Evolutionary conservation across 2,329 filamentous ascomycete species (phyloP).

Genomic region (Ophidiomyces ophidiicola): DNA sequence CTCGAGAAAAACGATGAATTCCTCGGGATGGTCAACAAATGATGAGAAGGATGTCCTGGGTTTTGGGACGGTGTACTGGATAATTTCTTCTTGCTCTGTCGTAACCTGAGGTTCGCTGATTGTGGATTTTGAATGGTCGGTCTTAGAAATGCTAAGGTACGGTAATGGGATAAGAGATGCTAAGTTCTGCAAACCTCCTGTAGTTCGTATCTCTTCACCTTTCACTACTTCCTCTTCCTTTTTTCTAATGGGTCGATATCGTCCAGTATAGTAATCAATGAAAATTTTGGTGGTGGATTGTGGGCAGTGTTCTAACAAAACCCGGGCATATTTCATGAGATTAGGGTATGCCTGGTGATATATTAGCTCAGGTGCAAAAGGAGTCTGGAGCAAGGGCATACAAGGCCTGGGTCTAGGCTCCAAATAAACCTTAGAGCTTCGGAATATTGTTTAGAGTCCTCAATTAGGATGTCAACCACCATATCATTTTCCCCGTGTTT

Average conservation of each 20-base stretch:
- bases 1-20: slow-evolving; percentile 88
- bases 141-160: slow-evolving; percentile 59
- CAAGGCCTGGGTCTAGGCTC: slow-evolving; percentile 65
- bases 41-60: slow-evolving; percentile 87
- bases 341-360: slow-evolving; percentile 62
- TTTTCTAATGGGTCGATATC: slow-evolving; percentile 49
- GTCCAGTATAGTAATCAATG: slow-evolving; percentile 86
- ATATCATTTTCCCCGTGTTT: slow-evolving; percentile 89
- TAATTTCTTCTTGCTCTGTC: slow-evolving; percentile 29
- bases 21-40: slow-evolving; percentile 83
- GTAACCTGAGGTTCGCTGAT: slow-evolving; percentile 21
- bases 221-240: slow-evolving; percentile 50
- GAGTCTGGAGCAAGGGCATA: slow-evolving; percentile 33
- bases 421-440: slow-evolving; percentile 88
- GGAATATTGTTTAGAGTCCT: slow-evolving; percentile 80
- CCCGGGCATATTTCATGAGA: slow-evolving; percentile 88
- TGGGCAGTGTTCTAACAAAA: slow-evolving; percentile 77
- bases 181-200: slow-evolving; percentile 72
- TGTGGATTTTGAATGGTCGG: slow-evolving; percentile 28
- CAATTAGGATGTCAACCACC: slow-evolving; percentile 89
- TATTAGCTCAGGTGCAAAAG: not conserved
- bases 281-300: slow-evolving; percentile 74
- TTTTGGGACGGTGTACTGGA: slow-evolving; percentile 64
- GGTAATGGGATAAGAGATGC: slow-evolving; percentile 72
- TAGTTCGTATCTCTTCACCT: slow-evolving; percentile 38